Evolutionary conservation across 1,284 basidiomycete genomes (phyloP), one percentile per base, ranked within the genome.

Genomic region (Rhodotorula mucilaginosa): DNA sequence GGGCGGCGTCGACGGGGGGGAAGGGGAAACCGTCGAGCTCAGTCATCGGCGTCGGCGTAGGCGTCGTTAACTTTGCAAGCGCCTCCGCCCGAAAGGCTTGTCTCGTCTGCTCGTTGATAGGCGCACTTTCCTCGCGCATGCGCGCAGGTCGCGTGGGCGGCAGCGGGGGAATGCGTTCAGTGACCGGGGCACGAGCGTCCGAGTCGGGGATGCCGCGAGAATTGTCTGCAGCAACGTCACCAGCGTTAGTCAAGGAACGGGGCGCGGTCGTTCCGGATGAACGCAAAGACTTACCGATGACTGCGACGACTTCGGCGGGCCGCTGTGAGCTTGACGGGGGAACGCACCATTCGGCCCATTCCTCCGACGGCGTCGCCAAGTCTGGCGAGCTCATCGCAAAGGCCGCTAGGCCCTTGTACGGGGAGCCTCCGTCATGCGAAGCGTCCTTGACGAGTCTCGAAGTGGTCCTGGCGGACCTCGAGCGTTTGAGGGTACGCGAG

Each of bases 321-420:
- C 23, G 3, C 51, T 21, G 23, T 13, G 21, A n/a, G 13, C 23
- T 16, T 13, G 29, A 2, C 7, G 13, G 23, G 13, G 29, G 7
- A 26, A 29, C 13, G 12, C 15, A 3, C 70, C 70, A 71, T 16
- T 65, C 46, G 3, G 8, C 23, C 31, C 44, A 19, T 44, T 58
- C 60, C n/a, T 64, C 61, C 10, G n/a, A n/a, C 7, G 67, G 63
- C 16, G 63, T 63, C 21, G 58, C 67, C 15, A 72, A 51, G 46
- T 72, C 70, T 10, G 70, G 70, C 29, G 70, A 68, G 31, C 59
- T 63, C 67, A 66, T 68, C 10, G 67, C 64, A 48, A 68, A 68
- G 15, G 59, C 19, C 18, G 49, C 39, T 7, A 44, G 39, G 10
- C 66, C 59, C 19, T 52, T 46, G 10, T 51, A 51, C 12, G 49